Conservation (phyloP, 768 basidiomycete species). For the Gloeostereum incarnatum region DNA sequence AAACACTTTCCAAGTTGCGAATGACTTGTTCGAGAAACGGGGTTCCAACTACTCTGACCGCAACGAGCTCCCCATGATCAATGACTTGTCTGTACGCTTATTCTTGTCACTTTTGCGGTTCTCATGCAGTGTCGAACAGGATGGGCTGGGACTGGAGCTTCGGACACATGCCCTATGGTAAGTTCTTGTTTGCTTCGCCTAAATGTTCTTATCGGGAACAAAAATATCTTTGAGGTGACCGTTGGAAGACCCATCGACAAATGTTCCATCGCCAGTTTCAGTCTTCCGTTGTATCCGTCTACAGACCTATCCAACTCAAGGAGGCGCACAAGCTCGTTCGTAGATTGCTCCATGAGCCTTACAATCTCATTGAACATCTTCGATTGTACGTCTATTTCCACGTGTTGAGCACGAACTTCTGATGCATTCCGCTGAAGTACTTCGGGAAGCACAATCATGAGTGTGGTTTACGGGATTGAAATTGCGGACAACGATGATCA, state of each 20-base stretch:
- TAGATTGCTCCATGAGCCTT: conserved; percentile 29
- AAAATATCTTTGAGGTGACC: conserved; percentile 27
- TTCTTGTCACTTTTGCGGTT: conserved; percentile 1
- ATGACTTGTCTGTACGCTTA: conserved; percentile 29
- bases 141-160: conserved; percentile 42
- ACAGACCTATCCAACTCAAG: conserved; percentile 35
- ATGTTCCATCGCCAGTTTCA: conserved; percentile 46
- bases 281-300: conserved; percentile 26
- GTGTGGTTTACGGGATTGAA: conserved; percentile 40
- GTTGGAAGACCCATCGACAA: conserved; percentile 42
- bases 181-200: conserved; percentile 9
- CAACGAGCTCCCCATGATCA: conserved; percentile 35
- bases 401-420: neutral
- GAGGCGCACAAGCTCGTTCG: conserved; percentile 37
- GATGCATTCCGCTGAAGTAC: conserved; percentile 21
- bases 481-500: conserved; percentile 30
- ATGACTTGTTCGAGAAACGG: conserved; percentile 49
- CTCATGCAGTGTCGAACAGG: conserved; percentile 23
- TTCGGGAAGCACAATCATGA: conserved; percentile 43
- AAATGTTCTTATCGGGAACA: neutral
- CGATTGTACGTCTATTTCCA: conserved; percentile 28
- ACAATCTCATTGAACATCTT: conserved; percentile 37
- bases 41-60: conserved; percentile 50
- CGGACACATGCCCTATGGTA: conserved; percentile 44
- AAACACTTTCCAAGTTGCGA: conserved; percentile 33